Percentiles rank a stretch among this genome's conserved stretches.
These are phyloP conservation scores for Fusarium sp. DNA, from an alignment of 2,329 filamentous ascomycete genomes.

Conservation along the genomic window DNA sequence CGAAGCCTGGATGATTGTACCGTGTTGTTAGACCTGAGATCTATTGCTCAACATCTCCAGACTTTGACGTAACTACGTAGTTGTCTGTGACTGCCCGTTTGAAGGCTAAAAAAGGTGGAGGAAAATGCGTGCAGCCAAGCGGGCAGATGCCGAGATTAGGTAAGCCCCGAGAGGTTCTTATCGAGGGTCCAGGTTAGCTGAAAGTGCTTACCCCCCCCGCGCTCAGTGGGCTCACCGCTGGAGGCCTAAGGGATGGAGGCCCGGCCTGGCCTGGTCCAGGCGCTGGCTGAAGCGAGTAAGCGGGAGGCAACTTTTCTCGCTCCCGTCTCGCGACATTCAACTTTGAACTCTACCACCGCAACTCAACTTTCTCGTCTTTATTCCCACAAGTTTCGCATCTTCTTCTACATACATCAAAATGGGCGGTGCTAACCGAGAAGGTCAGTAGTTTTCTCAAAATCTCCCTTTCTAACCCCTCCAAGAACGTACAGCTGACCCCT, in stretches of 20 bases:
- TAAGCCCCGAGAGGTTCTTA: slow-evolving; percentile 41
- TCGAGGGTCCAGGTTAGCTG: slow-evolving; percentile 6
- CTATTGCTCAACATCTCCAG: slow-evolving; percentile 19
- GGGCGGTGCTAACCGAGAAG: slow-evolving; percentile 56
- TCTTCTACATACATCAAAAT: slow-evolving; percentile 42
- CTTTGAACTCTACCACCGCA: slow-evolving; percentile 12
- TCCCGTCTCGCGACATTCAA: slow-evolving; percentile 29
- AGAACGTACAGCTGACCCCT: slow-evolving; percentile 34
- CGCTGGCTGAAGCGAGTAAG: slow-evolving; percentile 26
- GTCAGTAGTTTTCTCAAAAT: slow-evolving; percentile 35
- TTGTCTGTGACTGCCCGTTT: slow-evolving; percentile 2
- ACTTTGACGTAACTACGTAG: slow-evolving; percentile 35
- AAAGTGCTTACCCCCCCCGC: slow-evolving; percentile 20
- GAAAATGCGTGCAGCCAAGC: slow-evolving; percentile 14
- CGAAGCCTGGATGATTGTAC: slow-evolving; percentile 7
- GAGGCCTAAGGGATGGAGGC: slow-evolving; percentile 20
- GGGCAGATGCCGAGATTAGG: slow-evolving; percentile 31
- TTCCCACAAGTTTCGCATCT: slow-evolving; percentile 13
- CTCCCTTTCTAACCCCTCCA: neutral
- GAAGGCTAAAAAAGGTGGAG: slow-evolving; percentile 24
- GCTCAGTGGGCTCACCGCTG: slow-evolving; percentile 30
- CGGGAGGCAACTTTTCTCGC: slow-evolving; percentile 41
- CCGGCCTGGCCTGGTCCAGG: slow-evolving; percentile 13
- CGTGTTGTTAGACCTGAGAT: slow-evolving; percentile 8
- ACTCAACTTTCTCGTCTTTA: slow-evolving; percentile 24